Evolutionary conservation across 1,284 basidiomycete species (phyloP).

Genomic region (Clitocybe nebularis): DNA sequence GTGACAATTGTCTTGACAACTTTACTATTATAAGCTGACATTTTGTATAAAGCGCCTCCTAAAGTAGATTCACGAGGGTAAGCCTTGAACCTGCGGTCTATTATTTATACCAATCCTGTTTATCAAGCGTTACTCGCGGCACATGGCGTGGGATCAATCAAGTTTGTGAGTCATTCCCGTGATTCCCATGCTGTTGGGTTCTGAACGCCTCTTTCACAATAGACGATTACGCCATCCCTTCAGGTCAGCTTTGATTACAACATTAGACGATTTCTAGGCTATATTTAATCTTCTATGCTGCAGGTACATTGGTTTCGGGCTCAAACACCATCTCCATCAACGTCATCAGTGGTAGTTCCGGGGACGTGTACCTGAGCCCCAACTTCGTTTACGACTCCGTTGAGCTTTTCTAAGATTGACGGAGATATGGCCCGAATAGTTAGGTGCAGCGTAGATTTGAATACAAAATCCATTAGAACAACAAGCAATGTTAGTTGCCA

Average conservation of each 20-base stretch:
- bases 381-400: constrained; percentile 44
- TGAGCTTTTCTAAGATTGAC: constrained; percentile 33
- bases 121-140: constrained; percentile 35
- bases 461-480: too few species aligned
- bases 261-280: not conserved
- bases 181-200: not conserved
- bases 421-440: not conserved
- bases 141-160: constrained; percentile 45
- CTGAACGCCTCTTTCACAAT: not conserved
- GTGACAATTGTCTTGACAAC: constrained; percentile 8
- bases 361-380: constrained; percentile 38
- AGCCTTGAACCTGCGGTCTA: constrained; percentile 3
- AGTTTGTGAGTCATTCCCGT: constrained; percentile 32
- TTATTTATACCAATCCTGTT: constrained; percentile 10
- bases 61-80: constrained; percentile 38
- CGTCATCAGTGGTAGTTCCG: constrained; percentile 39
- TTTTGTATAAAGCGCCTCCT: constrained; percentile 30
- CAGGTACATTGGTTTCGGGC: constrained; percentile 33
- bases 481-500: too few species aligned
- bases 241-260: constrained; percentile 30
- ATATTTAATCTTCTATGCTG: not conserved
- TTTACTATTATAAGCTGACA: not conserved
- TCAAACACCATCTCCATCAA: constrained; percentile 40
- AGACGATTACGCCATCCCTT: constrained; percentile 39
- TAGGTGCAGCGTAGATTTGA: not conserved